A percentile compares a stretch with the other conserved stretches of the same genome.
phyloP scores from a whole-genome alignment of 805 yeast species.

The Cyberlindnera mrakii region DNA sequence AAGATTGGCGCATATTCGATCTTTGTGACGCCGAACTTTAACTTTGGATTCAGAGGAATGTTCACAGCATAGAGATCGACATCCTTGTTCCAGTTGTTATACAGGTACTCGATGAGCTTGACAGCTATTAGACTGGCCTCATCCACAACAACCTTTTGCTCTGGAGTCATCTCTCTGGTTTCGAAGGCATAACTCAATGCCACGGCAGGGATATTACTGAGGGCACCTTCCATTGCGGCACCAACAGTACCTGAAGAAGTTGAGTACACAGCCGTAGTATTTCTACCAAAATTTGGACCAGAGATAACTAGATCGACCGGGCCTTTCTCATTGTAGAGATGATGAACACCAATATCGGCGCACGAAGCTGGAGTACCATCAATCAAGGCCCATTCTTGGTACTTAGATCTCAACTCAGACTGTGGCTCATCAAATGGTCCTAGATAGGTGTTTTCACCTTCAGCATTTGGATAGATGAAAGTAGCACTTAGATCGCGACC shows the following conservation, averaged over 20 bases:
- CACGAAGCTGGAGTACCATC: conserved; percentile 97
- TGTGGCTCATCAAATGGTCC: conserved; percentile 66
- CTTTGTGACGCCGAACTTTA: conserved; percentile 51
- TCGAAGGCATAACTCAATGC: conserved; percentile 86
- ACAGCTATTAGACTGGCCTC: conserved; percentile 69
- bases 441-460: conserved; percentile 42
- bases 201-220: conserved; percentile 56
- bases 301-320: conserved; percentile 83
- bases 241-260: conserved; percentile 94
- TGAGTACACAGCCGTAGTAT: conserved; percentile 82
- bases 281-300: conserved; percentile 95
- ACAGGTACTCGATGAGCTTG: conserved; percentile 53
- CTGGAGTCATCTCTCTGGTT: conserved; percentile 38
- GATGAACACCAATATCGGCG: conserved; percentile 82
- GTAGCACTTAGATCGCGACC: conserved; percentile 57
- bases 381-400: conserved; percentile 78
- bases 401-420: conserved; percentile 26
- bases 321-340: conserved; percentile 45
- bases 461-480: conserved; percentile 55
- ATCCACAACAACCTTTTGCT: conserved; percentile 28
- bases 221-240: conserved; percentile 91
- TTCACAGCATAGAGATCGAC: conserved; percentile 80
- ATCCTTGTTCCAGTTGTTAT: conserved; percentile 46
- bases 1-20: conserved; percentile 73
- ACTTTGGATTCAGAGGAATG: conserved; percentile 60